phyloP scores from a whole-genome alignment of 306 rosid genomes.

The Cajanus cajan region DNA sequence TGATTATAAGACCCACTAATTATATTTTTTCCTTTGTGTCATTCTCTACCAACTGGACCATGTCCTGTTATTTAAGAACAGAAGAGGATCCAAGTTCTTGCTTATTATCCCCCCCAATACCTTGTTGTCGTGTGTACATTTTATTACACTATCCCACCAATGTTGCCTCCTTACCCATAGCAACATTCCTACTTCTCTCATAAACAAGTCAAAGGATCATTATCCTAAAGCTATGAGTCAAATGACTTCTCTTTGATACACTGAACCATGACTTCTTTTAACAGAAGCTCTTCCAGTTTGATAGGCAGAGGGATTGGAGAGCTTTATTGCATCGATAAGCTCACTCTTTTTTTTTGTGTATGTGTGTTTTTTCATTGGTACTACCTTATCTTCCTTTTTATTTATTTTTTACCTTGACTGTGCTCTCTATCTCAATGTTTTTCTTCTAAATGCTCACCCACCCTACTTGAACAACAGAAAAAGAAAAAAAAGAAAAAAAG shows the following conservation, averaged over 20 bases:
- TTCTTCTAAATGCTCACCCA: not conserved
- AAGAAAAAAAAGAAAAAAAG: too few relatives aligned
- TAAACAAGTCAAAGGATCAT: not conserved
- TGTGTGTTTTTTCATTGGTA: not conserved
- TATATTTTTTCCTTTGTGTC: not conserved
- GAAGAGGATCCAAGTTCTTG: not conserved
- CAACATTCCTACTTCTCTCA: not conserved
- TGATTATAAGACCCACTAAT: not conserved
- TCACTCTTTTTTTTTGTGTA: not conserved
- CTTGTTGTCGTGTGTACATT: not conserved
- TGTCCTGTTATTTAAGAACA: not conserved
- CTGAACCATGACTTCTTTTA: not conserved
- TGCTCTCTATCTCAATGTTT: not conserved
- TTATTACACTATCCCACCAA: not conserved
- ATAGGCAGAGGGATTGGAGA: not conserved
- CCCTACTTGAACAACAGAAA: not conserved
- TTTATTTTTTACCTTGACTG: not conserved
- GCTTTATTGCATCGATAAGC: not conserved
- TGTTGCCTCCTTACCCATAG: not conserved
- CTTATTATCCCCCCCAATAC: not conserved
- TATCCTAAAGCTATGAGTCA: not conserved
- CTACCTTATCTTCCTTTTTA: not conserved
- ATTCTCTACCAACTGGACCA: not conserved
- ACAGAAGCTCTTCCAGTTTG: not conserved
- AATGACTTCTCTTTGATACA: not conserved